phyloP scores from a whole-genome alignment of 257 asterid genomes.

The Solanum chmielewskii region DNA sequence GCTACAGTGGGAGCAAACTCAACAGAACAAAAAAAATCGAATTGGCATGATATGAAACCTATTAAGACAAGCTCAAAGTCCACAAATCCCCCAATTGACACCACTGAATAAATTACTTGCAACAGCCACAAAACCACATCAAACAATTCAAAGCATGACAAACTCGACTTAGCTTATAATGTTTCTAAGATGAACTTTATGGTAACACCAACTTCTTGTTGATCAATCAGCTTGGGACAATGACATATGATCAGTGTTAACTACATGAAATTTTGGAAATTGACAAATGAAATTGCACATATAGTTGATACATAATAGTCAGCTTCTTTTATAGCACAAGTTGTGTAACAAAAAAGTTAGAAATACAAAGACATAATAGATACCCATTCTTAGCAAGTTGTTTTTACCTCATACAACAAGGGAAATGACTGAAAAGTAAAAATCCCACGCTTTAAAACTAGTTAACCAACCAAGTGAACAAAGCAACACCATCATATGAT shows the following conservation, averaged over 20 bases:
- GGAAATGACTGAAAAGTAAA: neutral
- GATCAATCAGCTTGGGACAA: conserved; percentile 47
- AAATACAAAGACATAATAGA: neutral
- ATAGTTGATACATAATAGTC: neutral
- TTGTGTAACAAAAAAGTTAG: neutral
- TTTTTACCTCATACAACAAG: neutral
- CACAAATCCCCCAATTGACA: neutral
- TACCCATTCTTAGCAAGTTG: neutral
- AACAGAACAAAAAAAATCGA: neutral
- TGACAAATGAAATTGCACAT: neutral
- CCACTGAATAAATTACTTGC: neutral
- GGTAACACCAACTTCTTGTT: conserved; percentile 17
- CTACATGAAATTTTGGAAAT: neutral
- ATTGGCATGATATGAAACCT: neutral
- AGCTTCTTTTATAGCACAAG: neutral
- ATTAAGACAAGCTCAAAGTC: no score
- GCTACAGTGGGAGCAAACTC: neutral
- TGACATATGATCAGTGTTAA: conserved; percentile 39
- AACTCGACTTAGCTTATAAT: neutral
- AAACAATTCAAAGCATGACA: neutral
- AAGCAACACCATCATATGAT: neutral
- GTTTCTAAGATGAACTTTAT: neutral
- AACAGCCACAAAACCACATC: neutral
- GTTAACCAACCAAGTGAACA: neutral
- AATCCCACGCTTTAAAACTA: neutral